Evolutionary conservation across 2,329 filamentous ascomycete genomes (phyloP), one percentile per base, ranked within the genome.

Genomic region (Massarina eburnea): DNA sequence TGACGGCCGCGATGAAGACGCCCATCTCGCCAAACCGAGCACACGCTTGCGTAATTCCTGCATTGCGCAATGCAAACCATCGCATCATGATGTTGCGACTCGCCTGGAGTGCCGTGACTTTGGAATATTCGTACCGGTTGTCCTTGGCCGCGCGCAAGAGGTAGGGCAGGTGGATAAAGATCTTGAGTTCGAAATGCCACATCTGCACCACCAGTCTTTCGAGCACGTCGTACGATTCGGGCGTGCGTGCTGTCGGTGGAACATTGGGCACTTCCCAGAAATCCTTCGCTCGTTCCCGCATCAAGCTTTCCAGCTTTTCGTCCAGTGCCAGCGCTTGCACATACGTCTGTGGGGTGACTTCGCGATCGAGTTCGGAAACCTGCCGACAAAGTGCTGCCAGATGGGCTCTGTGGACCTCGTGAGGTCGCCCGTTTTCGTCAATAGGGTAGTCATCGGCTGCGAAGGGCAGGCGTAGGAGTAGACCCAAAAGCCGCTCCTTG

Each of bases 231-330:
- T 48, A 57, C 3, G 58, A 64, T 40, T 66, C 65, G 1, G 59
- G 52, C 4, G 63, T 61, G 12, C 59, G 58, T 34, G 63, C 63
- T 7, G 64, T 67, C 1, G 62, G 55, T 3, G 65, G 63, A 8
- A 69, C 57, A 30, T 67, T 68, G 2, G 66, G 66, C 3, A 68
- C 64, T 24, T 68, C 64, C 66, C 66, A 70, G 36, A 67, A 70
- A 10, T 66, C 61, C 17, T 61, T 61, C 5, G 62, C 55, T 43
- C 65, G 45, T 35, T 58, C 50, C 34, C 52, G 66, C 62, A 66
- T 63, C 33, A 55, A 51, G 0, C 35, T 48, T 32, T 70, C 66
- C 1, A 70, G 39, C 20, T 61, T 58, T 41, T 68, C 65, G 29
- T 70, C 66, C 15, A 70, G 45, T 2, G 57, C 51, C 8, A 70